Percentiles rank a stretch among this genome's conserved stretches.
Conservation (phyloP, 169 alveolate species). For the Cryptosporidium ubiquitum region DNA sequence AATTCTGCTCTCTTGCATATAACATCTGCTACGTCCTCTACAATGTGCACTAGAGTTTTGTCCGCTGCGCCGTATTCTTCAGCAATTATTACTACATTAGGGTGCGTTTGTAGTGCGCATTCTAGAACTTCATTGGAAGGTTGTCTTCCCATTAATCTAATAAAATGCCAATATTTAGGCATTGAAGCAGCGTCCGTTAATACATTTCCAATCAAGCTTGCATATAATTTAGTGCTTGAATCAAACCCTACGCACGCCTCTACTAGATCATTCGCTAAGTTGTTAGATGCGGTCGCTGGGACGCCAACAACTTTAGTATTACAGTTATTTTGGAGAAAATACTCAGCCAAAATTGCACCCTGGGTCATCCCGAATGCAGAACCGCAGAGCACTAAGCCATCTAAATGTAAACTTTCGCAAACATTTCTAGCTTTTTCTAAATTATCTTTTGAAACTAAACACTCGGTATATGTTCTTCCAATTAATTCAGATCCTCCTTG, state of each 20-base stretch:
- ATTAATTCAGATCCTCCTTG: conserved; percentile 96
- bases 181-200: conserved; percentile 97
- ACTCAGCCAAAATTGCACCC: conserved; percentile 91
- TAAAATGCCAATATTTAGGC: conserved; percentile 98
- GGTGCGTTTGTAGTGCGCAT: conserved; percentile 96
- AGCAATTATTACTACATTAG: conserved; percentile 94
- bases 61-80: conserved; percentile 96
- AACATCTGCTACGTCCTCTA: conserved; percentile 94
- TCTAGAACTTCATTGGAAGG: conserved; percentile 95
- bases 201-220: conserved; percentile 96
- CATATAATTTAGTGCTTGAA: conserved; percentile 94
- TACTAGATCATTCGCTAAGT: conserved; percentile 88
- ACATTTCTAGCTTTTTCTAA: conserved; percentile 78
- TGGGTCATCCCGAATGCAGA: conserved; percentile 95
- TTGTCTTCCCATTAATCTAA: conserved; percentile 97
- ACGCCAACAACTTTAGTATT: conserved; percentile 92
- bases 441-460: conserved; percentile 83
- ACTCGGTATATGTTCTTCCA: conserved; percentile 85
- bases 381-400: conserved; percentile 96
- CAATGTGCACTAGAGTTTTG: conserved; percentile 93
- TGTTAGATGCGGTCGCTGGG: conserved; percentile 95
- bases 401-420: conserved; percentile 83
- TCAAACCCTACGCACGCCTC: conserved; percentile 97
- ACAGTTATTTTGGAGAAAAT: conserved; percentile 87
- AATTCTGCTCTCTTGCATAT: conserved; percentile 92